Evolutionary conservation across 2,329 filamentous ascomycete species (phyloP).

Genomic region (Hypoxylon sp.): DNA sequence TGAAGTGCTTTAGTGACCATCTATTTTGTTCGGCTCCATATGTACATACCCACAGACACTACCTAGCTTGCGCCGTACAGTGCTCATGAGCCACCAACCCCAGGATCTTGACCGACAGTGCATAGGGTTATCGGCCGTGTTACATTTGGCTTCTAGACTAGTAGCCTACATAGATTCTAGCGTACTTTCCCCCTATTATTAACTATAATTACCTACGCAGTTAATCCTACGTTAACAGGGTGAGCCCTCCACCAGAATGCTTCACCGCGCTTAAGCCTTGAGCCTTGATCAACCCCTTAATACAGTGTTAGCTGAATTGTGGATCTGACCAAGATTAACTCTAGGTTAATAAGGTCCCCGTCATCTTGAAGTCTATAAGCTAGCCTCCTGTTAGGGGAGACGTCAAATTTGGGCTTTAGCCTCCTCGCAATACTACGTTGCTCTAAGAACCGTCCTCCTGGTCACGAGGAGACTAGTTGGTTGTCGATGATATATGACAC

Average conservation of each 20-base stretch:
- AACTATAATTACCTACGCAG: conserved; percentile 21
- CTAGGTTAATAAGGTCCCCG: conserved; percentile 23
- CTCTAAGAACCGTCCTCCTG: conserved; percentile 2
- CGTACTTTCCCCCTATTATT: conserved; percentile 25
- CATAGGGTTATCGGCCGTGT: conserved; percentile 13
- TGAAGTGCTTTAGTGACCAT: conserved; percentile 34
- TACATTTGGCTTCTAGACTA: conserved; percentile 18
- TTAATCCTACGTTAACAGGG: conserved; percentile 22
- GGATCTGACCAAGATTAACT: conserved; percentile 42
- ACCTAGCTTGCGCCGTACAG: conserved; percentile 12
- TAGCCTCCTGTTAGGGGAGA: conserved; percentile 31
- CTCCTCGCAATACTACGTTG: conserved; percentile 19
- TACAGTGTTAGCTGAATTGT: conserved; percentile 39
- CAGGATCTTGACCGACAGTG: conserved; percentile 24
- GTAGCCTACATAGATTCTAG: conserved; percentile 13
- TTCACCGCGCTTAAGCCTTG: conserved; percentile 29
- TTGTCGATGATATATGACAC: conserved; percentile 4
- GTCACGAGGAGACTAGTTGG: conserved; percentile 15
- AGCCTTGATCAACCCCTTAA: conserved; percentile 41
- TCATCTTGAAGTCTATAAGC: conserved; percentile 22
- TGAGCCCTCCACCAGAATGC: conserved; percentile 12
- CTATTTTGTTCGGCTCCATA: conserved; percentile 28
- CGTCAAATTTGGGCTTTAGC: conserved; percentile 18
- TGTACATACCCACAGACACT: no score
- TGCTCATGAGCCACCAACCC: conserved; percentile 6